These are phyloP conservation scores for Wickerhamiella azyma DNA, from an alignment of 805 yeast species.

Conservation along the genomic window DNA sequence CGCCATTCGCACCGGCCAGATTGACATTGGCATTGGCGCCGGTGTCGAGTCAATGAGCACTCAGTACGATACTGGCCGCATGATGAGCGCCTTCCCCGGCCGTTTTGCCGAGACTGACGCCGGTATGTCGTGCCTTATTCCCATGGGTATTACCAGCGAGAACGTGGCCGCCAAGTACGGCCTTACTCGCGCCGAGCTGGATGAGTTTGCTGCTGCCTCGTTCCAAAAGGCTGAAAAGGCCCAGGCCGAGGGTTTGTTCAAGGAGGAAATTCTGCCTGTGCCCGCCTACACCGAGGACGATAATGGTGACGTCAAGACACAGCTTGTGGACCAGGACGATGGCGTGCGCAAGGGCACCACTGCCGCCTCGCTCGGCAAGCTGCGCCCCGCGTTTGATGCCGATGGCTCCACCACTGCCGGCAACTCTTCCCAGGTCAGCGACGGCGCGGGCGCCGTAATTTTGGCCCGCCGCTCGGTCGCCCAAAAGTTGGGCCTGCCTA, in stretches of 20 bases:
- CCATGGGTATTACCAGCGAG: conserved; percentile 95
- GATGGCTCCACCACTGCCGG: conserved; percentile 91
- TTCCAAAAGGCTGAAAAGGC: conserved; percentile 76
- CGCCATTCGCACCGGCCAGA: conserved; percentile 77
- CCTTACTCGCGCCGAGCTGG: conserved; percentile 62
- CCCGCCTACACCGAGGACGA: conserved; percentile 43
- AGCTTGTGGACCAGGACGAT: conserved; percentile 55
- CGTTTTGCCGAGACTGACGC: conserved; percentile 30
- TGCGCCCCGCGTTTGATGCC: conserved; percentile 75
- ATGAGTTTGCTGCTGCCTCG: conserved; percentile 76
- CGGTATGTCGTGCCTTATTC: conserved; percentile 69
- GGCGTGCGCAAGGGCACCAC: conserved; percentile 87
- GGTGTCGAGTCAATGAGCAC: conserved; percentile 94
- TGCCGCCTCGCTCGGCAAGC: conserved; percentile 53
- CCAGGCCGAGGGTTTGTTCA: conserved; percentile 54
- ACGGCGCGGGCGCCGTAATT: conserved; percentile 87
- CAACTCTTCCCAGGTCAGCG: conserved; percentile 89
- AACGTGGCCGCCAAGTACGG: conserved; percentile 61
- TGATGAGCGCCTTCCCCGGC: conserved; percentile 46
- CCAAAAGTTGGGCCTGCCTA: conserved; percentile 51
- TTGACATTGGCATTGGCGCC: conserved; percentile 77
- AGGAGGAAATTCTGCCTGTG: conserved; percentile 80
- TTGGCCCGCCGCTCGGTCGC: conserved; percentile 81
- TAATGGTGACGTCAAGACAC: conserved; percentile 45
- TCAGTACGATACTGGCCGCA: conserved; percentile 61